phyloP scores from a whole-genome alignment of 495 filamentous ascomycete genomes.

The Recurvomyces mirabilis region DNA sequence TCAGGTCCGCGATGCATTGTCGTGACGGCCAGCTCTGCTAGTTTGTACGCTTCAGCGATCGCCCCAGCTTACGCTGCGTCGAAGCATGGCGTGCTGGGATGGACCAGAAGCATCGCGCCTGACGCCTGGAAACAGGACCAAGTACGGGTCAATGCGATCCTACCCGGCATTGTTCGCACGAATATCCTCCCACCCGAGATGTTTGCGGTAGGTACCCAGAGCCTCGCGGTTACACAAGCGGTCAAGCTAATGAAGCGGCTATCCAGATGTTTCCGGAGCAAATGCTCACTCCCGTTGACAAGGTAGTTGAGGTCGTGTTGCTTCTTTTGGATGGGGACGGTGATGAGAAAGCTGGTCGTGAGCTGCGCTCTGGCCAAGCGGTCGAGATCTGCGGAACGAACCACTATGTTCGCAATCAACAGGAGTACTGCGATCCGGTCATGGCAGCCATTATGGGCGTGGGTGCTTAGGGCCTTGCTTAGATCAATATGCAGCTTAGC shows the following conservation, averaged over 20 bases:
- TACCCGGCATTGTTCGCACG: constrained; percentile 23
- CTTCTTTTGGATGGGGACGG: constrained; percentile 25
- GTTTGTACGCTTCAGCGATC: constrained; percentile 24
- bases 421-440: constrained; percentile 21
- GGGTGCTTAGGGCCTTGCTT: too few relatives aligned
- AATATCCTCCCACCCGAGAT: too few relatives aligned
- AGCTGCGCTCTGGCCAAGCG: constrained; percentile 17
- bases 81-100: constrained; percentile 25
- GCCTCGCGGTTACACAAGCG: too few relatives aligned
- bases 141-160: constrained; percentile 24
- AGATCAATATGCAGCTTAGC: too few relatives aligned
- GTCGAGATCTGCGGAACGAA: constrained; percentile 26
- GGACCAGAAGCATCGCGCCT: constrained; percentile 21
- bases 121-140: constrained; percentile 17
- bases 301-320: constrained; percentile 22
- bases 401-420: constrained; percentile 21
- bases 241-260: constrained; percentile 11
- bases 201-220: too few relatives aligned
- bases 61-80: constrained; percentile 24
- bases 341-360: too few relatives aligned
- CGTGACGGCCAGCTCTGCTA: constrained; percentile 26
- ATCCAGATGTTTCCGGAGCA: constrained; percentile 23
- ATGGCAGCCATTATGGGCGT: constrained; percentile 27
- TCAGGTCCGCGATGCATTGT: constrained; percentile 17
- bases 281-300: constrained; percentile 25